Percentiles rank a stretch among this genome's conserved stretches.
Evolutionary conservation across 179 eudicot species (phyloP).

Genomic region (Carnegiea gigantea): DNA sequence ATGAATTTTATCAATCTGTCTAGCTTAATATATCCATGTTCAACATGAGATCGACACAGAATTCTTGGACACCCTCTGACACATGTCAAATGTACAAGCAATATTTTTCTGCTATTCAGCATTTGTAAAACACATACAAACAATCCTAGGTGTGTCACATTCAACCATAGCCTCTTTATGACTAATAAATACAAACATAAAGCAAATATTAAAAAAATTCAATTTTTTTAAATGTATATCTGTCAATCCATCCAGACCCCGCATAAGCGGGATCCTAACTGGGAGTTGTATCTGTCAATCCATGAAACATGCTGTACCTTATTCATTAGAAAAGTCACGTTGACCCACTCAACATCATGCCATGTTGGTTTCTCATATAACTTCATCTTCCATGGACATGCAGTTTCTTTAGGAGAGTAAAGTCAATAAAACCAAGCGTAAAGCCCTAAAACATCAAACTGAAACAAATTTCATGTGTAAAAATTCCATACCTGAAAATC

Average conservation of each 20-base stretch:
- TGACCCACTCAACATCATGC: neutral
- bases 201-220: too few relatives aligned
- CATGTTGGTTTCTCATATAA: neutral
- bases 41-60: neutral
- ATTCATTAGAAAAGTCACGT: too few relatives aligned
- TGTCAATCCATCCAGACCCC: slow-evolving; percentile 37
- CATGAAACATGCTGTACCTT: neutral
- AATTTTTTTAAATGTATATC: too few relatives aligned
- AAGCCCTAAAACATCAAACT: too few relatives aligned
- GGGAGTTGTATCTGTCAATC: neutral
- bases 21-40: neutral
- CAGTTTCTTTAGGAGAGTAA: neutral
- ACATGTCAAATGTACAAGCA: neutral
- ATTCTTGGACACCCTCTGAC: too few relatives aligned
- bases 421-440: neutral
- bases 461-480: too few relatives aligned
- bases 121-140: neutral
- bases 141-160: neutral
- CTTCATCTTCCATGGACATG: neutral
- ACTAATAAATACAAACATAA: too few relatives aligned
- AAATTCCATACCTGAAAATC: neutral
- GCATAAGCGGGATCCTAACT: slow-evolving; percentile 34
- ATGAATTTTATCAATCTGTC: neutral
- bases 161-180: neutral
- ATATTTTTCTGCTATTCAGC: too few relatives aligned